These are phyloP conservation scores for Musa beccarii DNA, from an alignment of 176 grass and related monocot species.

Conservation along the genomic window DNA sequence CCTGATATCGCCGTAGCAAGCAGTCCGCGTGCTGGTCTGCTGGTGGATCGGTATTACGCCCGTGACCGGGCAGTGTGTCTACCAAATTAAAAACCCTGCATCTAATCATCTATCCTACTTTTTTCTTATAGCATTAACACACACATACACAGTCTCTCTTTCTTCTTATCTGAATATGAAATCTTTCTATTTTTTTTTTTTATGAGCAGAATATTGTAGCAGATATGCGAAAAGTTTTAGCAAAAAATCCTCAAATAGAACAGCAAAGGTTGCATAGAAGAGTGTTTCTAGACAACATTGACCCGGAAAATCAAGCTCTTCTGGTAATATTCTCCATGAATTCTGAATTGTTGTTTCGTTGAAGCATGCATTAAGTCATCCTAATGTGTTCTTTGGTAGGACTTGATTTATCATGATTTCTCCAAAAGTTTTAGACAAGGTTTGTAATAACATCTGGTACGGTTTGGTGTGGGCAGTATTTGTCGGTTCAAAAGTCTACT, in stretches of 20 bases:
- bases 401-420: no score
- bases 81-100: background rate
- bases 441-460: no score
- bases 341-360: background rate
- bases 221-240: conserved; percentile 95
- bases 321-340: conserved; percentile 33
- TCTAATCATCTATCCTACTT: background rate
- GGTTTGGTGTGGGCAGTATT: no score
- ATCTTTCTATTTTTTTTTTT: conserved; percentile 19
- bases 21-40: no score
- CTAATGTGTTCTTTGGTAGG: background rate
- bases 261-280: conserved; percentile 89
- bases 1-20: no score
- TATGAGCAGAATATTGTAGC: conserved; percentile 68
- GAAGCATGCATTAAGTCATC: background rate
- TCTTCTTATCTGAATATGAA: conserved; percentile 9
- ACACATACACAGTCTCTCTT: background rate
- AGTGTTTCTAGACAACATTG: conserved; percentile 91
- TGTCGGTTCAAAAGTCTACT: no score
- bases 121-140: no score
- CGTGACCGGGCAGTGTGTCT: no score
- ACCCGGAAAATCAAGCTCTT: conserved; percentile 93
- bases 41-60: no score
- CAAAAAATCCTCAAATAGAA: conserved; percentile 87
- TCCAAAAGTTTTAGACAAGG: no score